These are phyloP conservation scores for Metahyphopichia silvanorum DNA, from an alignment of 805 yeast genomes.

Conservation along the genomic window DNA sequence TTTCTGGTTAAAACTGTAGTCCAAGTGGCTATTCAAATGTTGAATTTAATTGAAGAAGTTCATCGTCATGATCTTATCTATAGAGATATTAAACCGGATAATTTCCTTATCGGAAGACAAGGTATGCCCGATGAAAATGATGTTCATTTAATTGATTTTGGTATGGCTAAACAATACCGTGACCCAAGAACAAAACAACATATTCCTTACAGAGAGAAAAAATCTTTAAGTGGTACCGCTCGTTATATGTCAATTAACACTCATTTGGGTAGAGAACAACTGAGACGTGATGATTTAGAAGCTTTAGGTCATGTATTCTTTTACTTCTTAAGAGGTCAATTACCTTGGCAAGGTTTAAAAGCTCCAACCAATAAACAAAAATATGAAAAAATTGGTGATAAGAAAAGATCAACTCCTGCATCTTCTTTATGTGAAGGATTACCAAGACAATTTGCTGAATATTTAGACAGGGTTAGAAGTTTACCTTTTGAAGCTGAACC, in stretches of 20 bases:
- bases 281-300: conserved; percentile 80
- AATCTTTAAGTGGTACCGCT: conserved; percentile 80
- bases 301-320: conserved; percentile 79
- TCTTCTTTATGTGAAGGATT: conserved; percentile 59
- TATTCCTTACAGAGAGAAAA: conserved; percentile 78
- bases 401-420: conserved; percentile 68
- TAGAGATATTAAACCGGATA: conserved; percentile 82
- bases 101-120: conserved; percentile 68
- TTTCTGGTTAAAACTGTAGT: conserved; percentile 72
- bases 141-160: conserved; percentile 76
- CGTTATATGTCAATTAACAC: conserved; percentile 86
- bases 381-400: conserved; percentile 81
- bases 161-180: conserved; percentile 83
- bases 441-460: conserved; percentile 73
- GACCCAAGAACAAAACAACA: conserved; percentile 79
- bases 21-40: conserved; percentile 76
- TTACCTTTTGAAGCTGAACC: conserved; percentile 79
- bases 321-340: conserved; percentile 71
- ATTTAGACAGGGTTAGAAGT: conserved; percentile 63
- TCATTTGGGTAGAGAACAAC: conserved; percentile 82
- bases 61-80: conserved; percentile 77
- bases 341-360: conserved; percentile 90
- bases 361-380: conserved; percentile 83
- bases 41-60: conserved; percentile 63
- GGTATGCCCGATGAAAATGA: conserved; percentile 59